phyloP scores from a whole-genome alignment of 768 basidiomycete genomes.

The Tricholoma bakamatsutake region DNA sequence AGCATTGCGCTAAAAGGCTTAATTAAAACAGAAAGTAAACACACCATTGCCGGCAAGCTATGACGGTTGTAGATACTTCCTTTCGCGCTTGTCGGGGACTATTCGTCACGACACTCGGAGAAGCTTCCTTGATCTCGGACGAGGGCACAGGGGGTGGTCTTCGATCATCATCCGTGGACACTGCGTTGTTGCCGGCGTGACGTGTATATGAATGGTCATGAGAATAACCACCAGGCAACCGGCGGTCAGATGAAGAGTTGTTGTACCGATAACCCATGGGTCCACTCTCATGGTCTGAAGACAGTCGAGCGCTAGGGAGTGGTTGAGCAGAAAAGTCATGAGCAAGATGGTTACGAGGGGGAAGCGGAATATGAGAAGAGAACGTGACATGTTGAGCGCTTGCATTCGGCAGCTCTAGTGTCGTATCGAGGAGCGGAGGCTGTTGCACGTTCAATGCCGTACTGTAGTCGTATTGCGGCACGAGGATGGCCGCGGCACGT shows the following conservation, averaged over 20 bases:
- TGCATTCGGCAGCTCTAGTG: constrained; percentile 39
- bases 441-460: constrained; percentile 38
- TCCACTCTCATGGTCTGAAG: constrained; percentile 28
- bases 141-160: constrained; percentile 27
- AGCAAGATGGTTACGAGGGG: constrained; percentile 40
- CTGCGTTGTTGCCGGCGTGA: constrained; percentile 22
- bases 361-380: constrained; percentile 35
- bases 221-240: constrained; percentile 37
- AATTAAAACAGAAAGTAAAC: constrained; percentile 35
- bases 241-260: constrained; percentile 34
- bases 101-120: constrained; percentile 21
- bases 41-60: constrained; percentile 82
- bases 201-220: constrained; percentile 41
- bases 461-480: constrained; percentile 47
- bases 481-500: constrained; percentile 40
- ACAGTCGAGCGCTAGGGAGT: constrained; percentile 36
- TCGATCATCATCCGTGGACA: constrained; percentile 26
- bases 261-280: constrained; percentile 35
- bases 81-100: constrained; percentile 40
- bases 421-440: constrained; percentile 42
- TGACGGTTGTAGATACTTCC: constrained; percentile 64
- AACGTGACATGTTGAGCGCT: constrained; percentile 35
- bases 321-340: constrained; percentile 38
- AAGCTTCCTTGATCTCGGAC: constrained; percentile 29
- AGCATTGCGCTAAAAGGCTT: constrained; percentile 34